Evolutionary conservation across 805 yeast genomes (phyloP), one percentile per base, ranked within the genome.

Genomic region (Ogataea parapolymorpha): DNA sequence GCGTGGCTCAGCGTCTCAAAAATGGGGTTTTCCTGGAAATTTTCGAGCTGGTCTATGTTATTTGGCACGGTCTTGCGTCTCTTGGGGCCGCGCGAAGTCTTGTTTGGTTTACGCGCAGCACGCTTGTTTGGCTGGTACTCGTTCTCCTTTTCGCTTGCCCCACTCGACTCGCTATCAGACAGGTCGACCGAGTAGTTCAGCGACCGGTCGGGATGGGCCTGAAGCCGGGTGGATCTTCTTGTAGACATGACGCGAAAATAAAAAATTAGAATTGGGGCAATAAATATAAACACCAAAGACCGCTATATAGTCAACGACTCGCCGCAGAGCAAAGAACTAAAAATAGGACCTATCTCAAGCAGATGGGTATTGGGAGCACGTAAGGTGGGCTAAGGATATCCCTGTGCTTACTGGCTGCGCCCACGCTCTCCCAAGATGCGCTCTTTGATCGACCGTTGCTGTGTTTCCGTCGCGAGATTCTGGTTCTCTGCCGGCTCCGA

Each of bases 1-100:
- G 76, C 55, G 32, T 70, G 72, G 33, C 71, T 62, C 32, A 82
- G 58, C 0, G 80, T 77, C 42, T 73, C 72, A 43, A 77, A 77
- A 11, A 77, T 38, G 32, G 65, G 66, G 35, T 74, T 72, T 24
- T 74, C 76, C 32, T 66, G 66, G 49, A 72, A 75, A 16, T 64
- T 71, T 11, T 68, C 70, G 25, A 70, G 50, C 26, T 65, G 61
- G 36, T 67, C 69, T 27, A 67, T 58, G 40, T 67, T 59, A 37
- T 46, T 48, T n/a, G 46, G 46, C 14, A 45, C 37, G 4, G 52
- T 45, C 32, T 42, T 51, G 51, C 61, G 60, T 35, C 54, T 61
- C 13, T 54, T 63, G 33, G 59, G 59, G 11, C 46, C 52, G 17
- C 41, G 50, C 22, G 53, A 48, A 35, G 48, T 48, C 35, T 41